Conservation (phyloP, 1,139 yeast species). For the Zhuliangozyma parablackwelliae region DNA sequence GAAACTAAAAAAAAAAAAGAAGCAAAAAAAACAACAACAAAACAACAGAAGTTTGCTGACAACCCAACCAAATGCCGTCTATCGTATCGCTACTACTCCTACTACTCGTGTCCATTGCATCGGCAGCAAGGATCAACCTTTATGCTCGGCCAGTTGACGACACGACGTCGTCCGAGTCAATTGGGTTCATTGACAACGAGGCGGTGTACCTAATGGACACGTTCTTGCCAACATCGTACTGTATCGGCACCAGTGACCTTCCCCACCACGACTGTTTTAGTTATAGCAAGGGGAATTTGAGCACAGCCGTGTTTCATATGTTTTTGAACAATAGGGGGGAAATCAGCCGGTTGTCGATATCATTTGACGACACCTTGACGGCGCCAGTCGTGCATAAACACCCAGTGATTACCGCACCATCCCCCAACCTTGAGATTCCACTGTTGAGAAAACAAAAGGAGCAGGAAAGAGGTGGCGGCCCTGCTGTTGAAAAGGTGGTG, state of each 20-base stretch:
- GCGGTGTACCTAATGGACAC: slow-evolving; percentile 5
- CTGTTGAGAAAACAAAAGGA: slow-evolving; percentile 9
- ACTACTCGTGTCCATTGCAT: slow-evolving; percentile 4
- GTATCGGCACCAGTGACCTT: slow-evolving; percentile 30
- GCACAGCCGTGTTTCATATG: slow-evolving; percentile 13
- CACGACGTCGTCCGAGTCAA: slow-evolving; percentile 6
- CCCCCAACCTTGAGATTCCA: slow-evolving; percentile 28
- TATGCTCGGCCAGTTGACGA: slow-evolving; percentile 11
- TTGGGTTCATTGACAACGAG: slow-evolving; percentile 14
- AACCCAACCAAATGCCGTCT: neutral
- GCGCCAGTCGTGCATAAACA: slow-evolving; percentile 8
- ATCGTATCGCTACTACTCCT: neutral
- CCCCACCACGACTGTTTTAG: slow-evolving; percentile 29
- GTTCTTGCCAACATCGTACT: slow-evolving; percentile 12
- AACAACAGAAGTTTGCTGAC: neutral
- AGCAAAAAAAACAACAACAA: neutral
- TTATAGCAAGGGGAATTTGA: slow-evolving; percentile 11
- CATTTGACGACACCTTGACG: slow-evolving; percentile 8
- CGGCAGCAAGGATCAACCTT: slow-evolving; percentile 7
- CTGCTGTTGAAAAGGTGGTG: slow-evolving; percentile 6
- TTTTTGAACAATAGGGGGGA: slow-evolving; percentile 12
- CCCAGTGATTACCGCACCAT: slow-evolving; percentile 13
- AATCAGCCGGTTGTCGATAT: slow-evolving; percentile 13
- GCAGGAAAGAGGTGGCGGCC: slow-evolving; percentile 4
- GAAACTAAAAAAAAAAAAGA: too few relatives aligned